A percentile compares a stretch with the other conserved stretches of the same genome.
phyloP scores from a whole-genome alignment of 768 basidiomycete species.

The Amanita phalloides region DNA sequence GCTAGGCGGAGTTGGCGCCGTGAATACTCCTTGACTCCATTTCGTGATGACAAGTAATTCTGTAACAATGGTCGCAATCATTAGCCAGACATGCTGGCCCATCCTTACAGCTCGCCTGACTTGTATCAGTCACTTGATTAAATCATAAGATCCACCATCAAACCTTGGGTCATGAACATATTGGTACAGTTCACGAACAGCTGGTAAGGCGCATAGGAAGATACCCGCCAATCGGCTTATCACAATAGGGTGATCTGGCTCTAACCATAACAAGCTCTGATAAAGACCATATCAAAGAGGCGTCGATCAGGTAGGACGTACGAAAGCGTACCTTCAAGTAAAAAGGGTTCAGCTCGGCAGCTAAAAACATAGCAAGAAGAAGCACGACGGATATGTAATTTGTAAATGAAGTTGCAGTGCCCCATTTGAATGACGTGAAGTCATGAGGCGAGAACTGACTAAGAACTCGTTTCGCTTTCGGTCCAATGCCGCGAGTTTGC shows the following conservation, averaged over 20 bases:
- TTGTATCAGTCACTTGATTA: background rate
- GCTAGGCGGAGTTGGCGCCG: constrained; percentile 44
- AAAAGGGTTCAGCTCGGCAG: constrained; percentile 81
- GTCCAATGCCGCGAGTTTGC: constrained; percentile 66
- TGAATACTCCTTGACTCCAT: constrained; percentile 70
- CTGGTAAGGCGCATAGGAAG: constrained; percentile 81
- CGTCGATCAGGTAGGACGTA: constrained; percentile 3
- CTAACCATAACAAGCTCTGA: constrained; percentile 70
- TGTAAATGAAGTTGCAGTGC: constrained; percentile 59
- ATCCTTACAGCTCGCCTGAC: constrained; percentile 71
- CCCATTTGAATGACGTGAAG: constrained; percentile 86
- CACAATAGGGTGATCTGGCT: constrained; percentile 81
- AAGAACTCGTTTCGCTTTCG: constrained; percentile 70
- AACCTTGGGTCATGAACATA: constrained; percentile 79
- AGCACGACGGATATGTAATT: constrained; percentile 70
- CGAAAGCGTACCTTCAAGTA: constrained; percentile 60
- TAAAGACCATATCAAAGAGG: constrained; percentile 1
- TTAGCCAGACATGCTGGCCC: constrained; percentile 84
- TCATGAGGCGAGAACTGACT: constrained; percentile 83
- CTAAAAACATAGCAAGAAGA: constrained; percentile 68
- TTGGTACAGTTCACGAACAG: constrained; percentile 74
- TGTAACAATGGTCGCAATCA: constrained; percentile 77
- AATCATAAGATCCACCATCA: constrained; percentile 12
- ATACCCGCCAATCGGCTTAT: constrained; percentile 63
- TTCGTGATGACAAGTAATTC: constrained; percentile 74